A percentile compares a stretch with the other conserved stretches of the same genome.
phyloP scores from a whole-genome alignment of 352 stramenopile genomes.

The Globisporangium sylvaticum region DNA sequence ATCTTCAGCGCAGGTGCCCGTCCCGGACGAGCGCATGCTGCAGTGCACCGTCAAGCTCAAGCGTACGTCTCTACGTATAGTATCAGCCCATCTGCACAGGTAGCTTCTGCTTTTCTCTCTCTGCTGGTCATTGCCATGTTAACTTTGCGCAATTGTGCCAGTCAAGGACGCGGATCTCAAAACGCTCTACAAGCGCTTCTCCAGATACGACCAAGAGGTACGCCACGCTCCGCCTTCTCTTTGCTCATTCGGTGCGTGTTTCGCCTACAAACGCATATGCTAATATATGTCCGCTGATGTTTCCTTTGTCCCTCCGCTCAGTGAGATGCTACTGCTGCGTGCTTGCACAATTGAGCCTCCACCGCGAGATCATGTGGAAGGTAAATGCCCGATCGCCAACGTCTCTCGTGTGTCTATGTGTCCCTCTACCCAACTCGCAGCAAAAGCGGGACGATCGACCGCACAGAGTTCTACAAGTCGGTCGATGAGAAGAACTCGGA shows the following conservation, averaged over 20 bases:
- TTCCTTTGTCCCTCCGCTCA: background rate
- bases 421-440: constrained; percentile 15
- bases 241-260: background rate
- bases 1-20: constrained; percentile 46
- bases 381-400: background rate
- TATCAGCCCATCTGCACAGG: background rate
- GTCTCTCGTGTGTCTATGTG: background rate
- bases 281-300: background rate
- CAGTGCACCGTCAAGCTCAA: constrained; percentile 69
- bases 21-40: constrained; percentile 63
- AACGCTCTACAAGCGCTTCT: constrained; percentile 53
- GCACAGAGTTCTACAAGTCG: constrained; percentile 62
- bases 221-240: background rate
- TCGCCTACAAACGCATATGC: too few relatives aligned
- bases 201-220: constrained; percentile 67
- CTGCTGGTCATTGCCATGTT: background rate
- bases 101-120: background rate
- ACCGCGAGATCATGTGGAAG: background rate
- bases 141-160: constrained; percentile 11
- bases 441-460: constrained; percentile 68
- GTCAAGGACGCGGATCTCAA: constrained; percentile 57
- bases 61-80: constrained; percentile 19
- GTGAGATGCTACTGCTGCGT: background rate
- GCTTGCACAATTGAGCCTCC: background rate
- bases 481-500: constrained; percentile 67